Conservation (phyloP, 441 rosid genomes). For the Adansonia rubrostipa region DNA sequence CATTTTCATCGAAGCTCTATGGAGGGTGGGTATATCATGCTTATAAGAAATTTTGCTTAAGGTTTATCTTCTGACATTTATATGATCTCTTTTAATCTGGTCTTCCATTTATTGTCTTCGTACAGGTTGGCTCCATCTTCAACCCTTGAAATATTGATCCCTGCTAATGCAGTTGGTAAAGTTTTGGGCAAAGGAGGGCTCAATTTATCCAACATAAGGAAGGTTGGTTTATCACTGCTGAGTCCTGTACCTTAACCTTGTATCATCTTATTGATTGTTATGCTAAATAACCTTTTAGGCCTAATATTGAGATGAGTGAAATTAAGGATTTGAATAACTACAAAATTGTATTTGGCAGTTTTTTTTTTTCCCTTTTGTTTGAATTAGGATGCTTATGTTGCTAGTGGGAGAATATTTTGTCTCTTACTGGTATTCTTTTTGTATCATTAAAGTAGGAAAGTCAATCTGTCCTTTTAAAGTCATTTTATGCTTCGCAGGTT, state of each 20-base stretch:
- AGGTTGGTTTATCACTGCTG: slow-evolving; percentile 51
- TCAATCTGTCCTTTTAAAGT: background rate
- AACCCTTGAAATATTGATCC: slow-evolving; percentile 78
- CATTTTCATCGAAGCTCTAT: slow-evolving; percentile 72
- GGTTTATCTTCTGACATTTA: slow-evolving; percentile 13
- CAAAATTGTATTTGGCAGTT: background rate
- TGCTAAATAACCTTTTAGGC: background rate
- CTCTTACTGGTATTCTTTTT: background rate
- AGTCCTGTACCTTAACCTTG: slow-evolving; percentile 15
- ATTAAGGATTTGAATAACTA: background rate
- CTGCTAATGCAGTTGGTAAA: slow-evolving; percentile 82
- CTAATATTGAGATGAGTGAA: slow-evolving; percentile 13
- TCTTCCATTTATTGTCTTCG: slow-evolving; percentile 20
- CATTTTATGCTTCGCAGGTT: background rate
- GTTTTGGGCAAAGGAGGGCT: slow-evolving; percentile 93
- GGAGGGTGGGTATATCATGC: slow-evolving; percentile 65
- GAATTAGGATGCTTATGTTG: background rate
- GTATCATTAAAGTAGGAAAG: background rate
- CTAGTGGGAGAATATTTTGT: slow-evolving; percentile 7
- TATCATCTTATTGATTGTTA: slow-evolving; percentile 11
- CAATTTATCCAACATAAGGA: slow-evolving; percentile 82
- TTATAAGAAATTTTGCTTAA: background rate
- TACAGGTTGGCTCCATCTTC: slow-evolving; percentile 65
- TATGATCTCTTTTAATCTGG: slow-evolving; percentile 17
- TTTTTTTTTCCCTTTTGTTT: background rate